Conservation (phyloP, 1,284 basidiomycete genomes). For the Puccinia sorghi region DNA sequence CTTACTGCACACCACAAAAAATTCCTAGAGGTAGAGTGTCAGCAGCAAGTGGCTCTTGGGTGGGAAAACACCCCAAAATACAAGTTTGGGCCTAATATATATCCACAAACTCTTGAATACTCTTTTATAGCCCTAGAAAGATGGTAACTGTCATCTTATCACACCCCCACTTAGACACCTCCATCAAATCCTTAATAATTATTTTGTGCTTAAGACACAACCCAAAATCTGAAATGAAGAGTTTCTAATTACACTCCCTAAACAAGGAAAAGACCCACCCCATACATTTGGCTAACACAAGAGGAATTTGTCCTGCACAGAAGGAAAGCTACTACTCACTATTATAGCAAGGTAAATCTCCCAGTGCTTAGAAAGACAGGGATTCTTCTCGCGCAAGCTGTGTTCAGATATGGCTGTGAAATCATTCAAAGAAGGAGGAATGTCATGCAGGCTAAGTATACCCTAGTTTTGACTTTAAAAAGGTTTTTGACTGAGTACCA, state of each 20-base stretch:
- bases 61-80: neutral
- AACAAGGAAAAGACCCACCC: slow-evolving; percentile 18
- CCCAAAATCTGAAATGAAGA: slow-evolving; percentile 20
- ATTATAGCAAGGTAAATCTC: neutral
- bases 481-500: slow-evolving; percentile 19
- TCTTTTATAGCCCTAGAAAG: neutral
- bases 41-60: neutral
- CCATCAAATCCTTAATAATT: neutral
- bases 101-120: neutral
- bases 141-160: neutral
- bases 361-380: neutral
- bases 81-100: neutral
- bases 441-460: neutral
- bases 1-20: neutral
- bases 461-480: slow-evolving; percentile 16
- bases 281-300: neutral
- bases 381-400: slow-evolving; percentile 8
- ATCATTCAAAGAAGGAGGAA: neutral
- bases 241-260: slow-evolving; percentile 3
- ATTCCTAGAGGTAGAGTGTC: slow-evolving; percentile 8
- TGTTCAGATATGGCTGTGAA: slow-evolving; percentile 1
- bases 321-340: slow-evolving; percentile 8
- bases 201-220: neutral
- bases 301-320: slow-evolving; percentile 15
- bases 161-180: neutral